Evolutionary conservation across 257 asterid species (phyloP).

Genomic region (Pogostemon cablin): DNA sequence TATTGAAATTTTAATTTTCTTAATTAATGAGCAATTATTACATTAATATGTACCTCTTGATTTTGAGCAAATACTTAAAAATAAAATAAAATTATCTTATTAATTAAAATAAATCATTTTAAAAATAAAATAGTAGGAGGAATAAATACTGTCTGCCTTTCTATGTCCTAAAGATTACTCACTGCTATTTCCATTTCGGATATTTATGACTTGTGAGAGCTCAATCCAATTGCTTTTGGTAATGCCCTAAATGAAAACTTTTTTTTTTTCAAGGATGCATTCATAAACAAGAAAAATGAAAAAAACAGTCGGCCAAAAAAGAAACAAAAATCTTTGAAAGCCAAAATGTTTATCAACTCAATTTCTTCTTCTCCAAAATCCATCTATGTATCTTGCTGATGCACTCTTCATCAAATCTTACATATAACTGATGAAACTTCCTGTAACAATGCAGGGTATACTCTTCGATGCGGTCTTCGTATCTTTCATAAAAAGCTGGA

Average conservation of each 20-base stretch:
- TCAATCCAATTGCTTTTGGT: conserved; percentile 25
- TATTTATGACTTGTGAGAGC: background rate
- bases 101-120: too few relatives aligned
- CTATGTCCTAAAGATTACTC: too few relatives aligned
- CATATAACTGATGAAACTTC: conserved; percentile 41
- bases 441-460: conserved; percentile 39
- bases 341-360: conserved; percentile 44
- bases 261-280: background rate
- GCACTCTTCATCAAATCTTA: conserved; percentile 54
- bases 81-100: too few relatives aligned
- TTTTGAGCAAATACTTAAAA: too few relatives aligned
- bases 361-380: conserved; percentile 66
- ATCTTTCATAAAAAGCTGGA: conserved; percentile 77
- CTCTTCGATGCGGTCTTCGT: conserved; percentile 51
- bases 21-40: too few relatives aligned
- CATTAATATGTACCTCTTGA: too few relatives aligned
- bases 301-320: background rate
- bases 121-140: too few relatives aligned
- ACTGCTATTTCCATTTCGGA: background rate
- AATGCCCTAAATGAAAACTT: background rate
- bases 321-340: background rate
- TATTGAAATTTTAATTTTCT: too few relatives aligned
- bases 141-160: too few relatives aligned
- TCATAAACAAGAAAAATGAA: background rate
- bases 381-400: conserved; percentile 44